A percentile compares a stretch with the other conserved stretches of the same genome.
Evolutionary conservation across 2,329 filamentous ascomycete genomes (phyloP).

Genomic region (Colletotrichum sublineola): DNA sequence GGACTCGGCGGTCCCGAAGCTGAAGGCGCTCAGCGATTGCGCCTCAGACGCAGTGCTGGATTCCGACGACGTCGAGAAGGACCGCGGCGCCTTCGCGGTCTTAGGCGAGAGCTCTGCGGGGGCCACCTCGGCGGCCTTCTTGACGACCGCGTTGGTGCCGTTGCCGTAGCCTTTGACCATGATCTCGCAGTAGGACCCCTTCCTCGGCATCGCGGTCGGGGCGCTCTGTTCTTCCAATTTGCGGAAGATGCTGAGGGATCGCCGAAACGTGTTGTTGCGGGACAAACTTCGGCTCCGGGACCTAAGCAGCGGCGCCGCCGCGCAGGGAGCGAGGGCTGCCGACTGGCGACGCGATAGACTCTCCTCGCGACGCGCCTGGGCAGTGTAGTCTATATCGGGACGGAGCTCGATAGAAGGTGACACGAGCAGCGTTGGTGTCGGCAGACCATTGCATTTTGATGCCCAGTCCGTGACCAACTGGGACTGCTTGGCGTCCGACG

Average conservation of each 20-base stretch:
- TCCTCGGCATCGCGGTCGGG: constrained; percentile 14
- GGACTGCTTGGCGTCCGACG: constrained; percentile 33
- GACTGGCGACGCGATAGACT: constrained; percentile 40
- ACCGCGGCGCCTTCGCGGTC: constrained; percentile 23
- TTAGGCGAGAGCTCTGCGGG: background rate
- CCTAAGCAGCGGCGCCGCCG: constrained; percentile 44
- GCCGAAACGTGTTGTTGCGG: constrained; percentile 48
- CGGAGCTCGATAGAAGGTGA: constrained; percentile 57
- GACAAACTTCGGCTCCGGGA: constrained; percentile 46
- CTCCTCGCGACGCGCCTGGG: constrained; percentile 53
- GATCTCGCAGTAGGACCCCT: constrained; percentile 62
- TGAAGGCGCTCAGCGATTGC: constrained; percentile 48
- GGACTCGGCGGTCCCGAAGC: constrained; percentile 46
- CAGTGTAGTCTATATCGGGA: constrained; percentile 69
- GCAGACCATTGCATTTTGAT: constrained; percentile 1
- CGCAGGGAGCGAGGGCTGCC: constrained; percentile 24
- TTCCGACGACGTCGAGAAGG: constrained; percentile 44
- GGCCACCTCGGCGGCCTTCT: constrained; percentile 23
- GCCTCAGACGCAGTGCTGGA: constrained; percentile 44
- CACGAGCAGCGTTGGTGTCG: constrained; percentile 8
- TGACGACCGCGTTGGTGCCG: constrained; percentile 60
- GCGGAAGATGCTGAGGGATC: constrained; percentile 52
- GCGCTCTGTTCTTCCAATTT: constrained; percentile 28
- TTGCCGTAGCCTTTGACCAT: constrained; percentile 68
- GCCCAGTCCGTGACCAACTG: constrained; percentile 40